These are phyloP conservation scores for Metschnikowia gelsemii DNA, from an alignment of 805 yeast species.

Conservation along the genomic window DNA sequence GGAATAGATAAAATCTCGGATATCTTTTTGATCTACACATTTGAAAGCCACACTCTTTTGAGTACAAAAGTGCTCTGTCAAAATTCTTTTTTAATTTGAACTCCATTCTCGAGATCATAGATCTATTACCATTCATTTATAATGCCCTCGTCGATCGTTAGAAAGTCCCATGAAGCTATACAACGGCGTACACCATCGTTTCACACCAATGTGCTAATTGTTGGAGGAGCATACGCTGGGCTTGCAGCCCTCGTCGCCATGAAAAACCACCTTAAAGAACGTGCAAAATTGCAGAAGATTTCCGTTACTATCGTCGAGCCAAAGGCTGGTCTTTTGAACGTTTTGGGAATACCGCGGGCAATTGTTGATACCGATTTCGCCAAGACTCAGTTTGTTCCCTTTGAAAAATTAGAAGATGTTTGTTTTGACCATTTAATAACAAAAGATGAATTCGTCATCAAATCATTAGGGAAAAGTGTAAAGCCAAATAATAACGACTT, in stretches of 20 bases:
- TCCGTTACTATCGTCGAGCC: conserved; percentile 41
- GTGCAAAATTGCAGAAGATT: conserved; percentile 18
- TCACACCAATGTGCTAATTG: conserved; percentile 36
- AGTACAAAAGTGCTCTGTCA: neutral
- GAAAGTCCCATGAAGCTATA: conserved; percentile 12
- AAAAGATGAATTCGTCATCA: conserved; percentile 22
- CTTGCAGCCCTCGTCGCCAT: conserved; percentile 35
- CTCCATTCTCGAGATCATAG: neutral
- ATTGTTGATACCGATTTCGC: conserved; percentile 42
- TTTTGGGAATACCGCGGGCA: conserved; percentile 40
- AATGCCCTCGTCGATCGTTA: conserved; percentile 3
- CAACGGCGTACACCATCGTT: conserved; percentile 19
- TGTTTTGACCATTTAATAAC: conserved; percentile 31
- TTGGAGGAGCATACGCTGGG: conserved; percentile 47
- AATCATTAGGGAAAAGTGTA: conserved; percentile 14
- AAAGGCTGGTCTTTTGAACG: conserved; percentile 38
- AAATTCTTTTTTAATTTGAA: neutral
- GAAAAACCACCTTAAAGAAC: conserved; percentile 25
- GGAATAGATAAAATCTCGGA: conserved; percentile 10
- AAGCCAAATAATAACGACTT: conserved; percentile 16
- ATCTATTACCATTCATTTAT: neutral
- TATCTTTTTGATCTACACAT: conserved; percentile 2
- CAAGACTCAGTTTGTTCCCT: conserved; percentile 36
- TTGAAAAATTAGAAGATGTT: conserved; percentile 29
- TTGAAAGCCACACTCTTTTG: too few species aligned